A percentile compares a stretch with the other conserved stretches of the same genome.
These are phyloP conservation scores for Primulina eburnea DNA, from an alignment of 257 asterid species.

Conservation along the genomic window DNA sequence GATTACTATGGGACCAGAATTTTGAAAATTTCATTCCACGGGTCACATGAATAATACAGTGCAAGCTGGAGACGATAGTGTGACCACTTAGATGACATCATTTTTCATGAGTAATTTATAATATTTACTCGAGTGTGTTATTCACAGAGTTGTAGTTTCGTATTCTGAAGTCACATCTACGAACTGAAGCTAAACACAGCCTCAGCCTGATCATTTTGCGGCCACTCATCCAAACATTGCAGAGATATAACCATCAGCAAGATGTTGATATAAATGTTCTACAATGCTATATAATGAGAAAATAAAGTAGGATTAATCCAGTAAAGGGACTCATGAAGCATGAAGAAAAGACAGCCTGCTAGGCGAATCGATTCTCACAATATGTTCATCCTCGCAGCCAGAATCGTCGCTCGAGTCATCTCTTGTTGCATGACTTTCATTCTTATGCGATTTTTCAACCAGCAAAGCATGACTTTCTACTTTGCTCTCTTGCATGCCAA, in stretches of 20 bases:
- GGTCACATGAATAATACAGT: too few relatives aligned
- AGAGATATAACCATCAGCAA: neutral
- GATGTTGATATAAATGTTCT: neutral
- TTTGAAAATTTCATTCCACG: too few relatives aligned
- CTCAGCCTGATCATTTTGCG: neutral
- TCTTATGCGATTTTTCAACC: constrained; percentile 21
- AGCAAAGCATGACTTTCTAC: constrained; percentile 17
- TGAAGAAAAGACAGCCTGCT: constrained; percentile 59
- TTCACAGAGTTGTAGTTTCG: neutral
- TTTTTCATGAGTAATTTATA: too few relatives aligned
- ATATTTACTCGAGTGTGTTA: neutral
- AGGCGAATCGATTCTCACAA: constrained; percentile 75
- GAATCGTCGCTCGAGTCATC: constrained; percentile 81
- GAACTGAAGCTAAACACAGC: neutral
- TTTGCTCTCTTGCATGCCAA: constrained; percentile 29
- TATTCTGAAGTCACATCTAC: neutral
- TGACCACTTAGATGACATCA: too few relatives aligned
- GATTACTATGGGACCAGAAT: neutral
- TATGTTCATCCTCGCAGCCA: constrained; percentile 73
- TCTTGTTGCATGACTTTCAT: constrained; percentile 29
- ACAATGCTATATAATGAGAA: neutral
- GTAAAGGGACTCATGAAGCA: too few relatives aligned
- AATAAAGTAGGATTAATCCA: too few relatives aligned
- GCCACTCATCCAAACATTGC: neutral
- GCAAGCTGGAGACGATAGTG: too few relatives aligned